These are phyloP conservation scores for Cystofilobasidium macerans DNA, from an alignment of 768 basidiomycete species.

Conservation along the genomic window DNA sequence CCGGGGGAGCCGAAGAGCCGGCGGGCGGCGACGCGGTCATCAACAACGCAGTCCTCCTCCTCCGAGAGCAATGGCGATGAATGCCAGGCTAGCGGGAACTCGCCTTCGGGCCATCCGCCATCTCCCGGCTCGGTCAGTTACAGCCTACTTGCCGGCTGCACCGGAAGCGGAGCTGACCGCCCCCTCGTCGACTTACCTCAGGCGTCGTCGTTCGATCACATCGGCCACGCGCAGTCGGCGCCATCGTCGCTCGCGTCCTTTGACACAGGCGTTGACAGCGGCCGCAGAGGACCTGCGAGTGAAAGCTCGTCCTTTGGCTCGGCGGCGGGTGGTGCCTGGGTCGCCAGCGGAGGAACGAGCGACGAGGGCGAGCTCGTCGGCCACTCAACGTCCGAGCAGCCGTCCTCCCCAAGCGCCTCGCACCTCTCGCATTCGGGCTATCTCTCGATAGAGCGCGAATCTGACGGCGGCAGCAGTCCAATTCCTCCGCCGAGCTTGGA, in stretches of 20 bases:
- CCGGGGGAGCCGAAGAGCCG: not conserved
- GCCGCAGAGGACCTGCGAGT: not conserved
- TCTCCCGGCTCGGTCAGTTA: not conserved
- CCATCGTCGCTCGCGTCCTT: not conserved
- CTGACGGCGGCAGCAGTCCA: not conserved
- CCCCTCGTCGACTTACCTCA: not conserved
- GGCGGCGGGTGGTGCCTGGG: not conserved
- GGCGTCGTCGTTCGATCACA: not conserved
- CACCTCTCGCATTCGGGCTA: not conserved
- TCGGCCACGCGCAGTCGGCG: not conserved
- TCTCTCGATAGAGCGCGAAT: not conserved
- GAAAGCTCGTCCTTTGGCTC: not conserved
- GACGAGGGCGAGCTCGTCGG: slow-evolving; percentile 1
- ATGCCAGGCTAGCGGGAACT: not conserved
- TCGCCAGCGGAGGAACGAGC: not conserved
- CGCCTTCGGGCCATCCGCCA: not conserved
- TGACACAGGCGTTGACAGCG: not conserved
- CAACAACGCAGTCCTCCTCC: not conserved
- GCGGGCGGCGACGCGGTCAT: not conserved
- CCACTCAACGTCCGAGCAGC: not conserved
- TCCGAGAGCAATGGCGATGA: not conserved
- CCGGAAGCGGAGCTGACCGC: no score
- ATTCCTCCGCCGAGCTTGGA: not conserved
- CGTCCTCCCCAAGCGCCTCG: not conserved
- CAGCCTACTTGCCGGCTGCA: no score